These are phyloP conservation scores for Beauveria scarabaeidicola DNA, from an alignment of 2,329 filamentous ascomycete species.

Conservation along the genomic window DNA sequence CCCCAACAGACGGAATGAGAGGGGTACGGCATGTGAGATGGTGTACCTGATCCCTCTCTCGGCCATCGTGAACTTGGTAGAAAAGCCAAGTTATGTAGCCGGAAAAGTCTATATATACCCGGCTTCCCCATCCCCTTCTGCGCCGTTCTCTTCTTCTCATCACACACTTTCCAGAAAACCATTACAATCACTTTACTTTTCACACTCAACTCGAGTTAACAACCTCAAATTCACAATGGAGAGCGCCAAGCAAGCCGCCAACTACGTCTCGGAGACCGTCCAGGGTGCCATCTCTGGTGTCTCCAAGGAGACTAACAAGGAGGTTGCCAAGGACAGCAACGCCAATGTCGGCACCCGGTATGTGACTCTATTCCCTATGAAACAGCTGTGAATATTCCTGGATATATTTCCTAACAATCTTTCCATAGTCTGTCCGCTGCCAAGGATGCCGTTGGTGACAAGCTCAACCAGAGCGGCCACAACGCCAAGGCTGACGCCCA, in stretches of 20 bases:
- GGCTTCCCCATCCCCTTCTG: not conserved
- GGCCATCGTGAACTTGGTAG: not conserved
- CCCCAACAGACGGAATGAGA: not conserved
- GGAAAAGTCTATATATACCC: constrained; percentile 10
- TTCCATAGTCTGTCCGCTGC: constrained; percentile 32
- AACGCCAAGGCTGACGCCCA: constrained; percentile 34
- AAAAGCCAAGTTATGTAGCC: not conserved
- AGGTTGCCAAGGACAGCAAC: constrained; percentile 54
- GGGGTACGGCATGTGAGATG: not conserved
- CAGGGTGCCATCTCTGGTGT: constrained; percentile 48
- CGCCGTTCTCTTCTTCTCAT: not conserved
- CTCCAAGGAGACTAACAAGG: constrained; percentile 65
- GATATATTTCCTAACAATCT: constrained; percentile 21
- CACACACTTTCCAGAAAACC: not conserved
- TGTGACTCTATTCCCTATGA: constrained; percentile 15
- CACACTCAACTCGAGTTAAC: constrained; percentile 11
- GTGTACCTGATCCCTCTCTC: not conserved
- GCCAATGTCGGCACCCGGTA: constrained; percentile 46
- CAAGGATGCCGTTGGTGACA: constrained; percentile 42
- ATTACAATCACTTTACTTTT: not conserved
- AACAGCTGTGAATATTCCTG: not conserved
- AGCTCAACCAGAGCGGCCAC: constrained; percentile 34
- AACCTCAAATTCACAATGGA: constrained; percentile 37
- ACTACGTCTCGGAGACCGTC: constrained; percentile 61
- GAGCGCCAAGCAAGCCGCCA: constrained; percentile 50